Evolutionary conservation across 192 early-diverging fungal species (phyloP).

Genomic region (Coemansia sp.): DNA sequence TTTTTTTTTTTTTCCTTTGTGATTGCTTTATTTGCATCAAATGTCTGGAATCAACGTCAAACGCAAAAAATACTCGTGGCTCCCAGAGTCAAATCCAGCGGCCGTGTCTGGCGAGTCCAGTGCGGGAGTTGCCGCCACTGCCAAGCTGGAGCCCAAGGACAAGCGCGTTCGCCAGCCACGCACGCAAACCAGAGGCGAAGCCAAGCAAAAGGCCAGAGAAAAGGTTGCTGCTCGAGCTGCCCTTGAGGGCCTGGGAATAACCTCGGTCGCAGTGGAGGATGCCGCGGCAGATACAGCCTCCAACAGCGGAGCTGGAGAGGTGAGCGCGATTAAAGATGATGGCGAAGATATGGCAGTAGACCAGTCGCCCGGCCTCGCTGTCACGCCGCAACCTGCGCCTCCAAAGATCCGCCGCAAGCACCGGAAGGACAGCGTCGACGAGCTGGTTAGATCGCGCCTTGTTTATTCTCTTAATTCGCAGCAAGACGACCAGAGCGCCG

Average conservation of each 20-base stretch:
- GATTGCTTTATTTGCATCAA: too few relatives aligned
- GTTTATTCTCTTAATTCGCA: constrained; percentile 14
- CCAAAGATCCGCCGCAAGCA: constrained; percentile 22
- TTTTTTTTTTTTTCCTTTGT: too few relatives aligned
- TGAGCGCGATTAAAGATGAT: background rate
- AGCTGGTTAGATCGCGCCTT: constrained; percentile 50
- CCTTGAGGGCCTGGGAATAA: background rate
- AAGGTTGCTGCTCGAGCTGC: background rate
- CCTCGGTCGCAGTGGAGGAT: background rate
- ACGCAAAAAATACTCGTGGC: constrained; percentile 58
- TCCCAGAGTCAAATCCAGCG: constrained; percentile 51
- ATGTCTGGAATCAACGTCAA: constrained; percentile 38
- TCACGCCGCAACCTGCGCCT: background rate
- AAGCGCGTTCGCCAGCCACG: constrained; percentile 10
- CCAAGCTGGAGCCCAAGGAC: constrained; percentile 26
- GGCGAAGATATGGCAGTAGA: background rate
- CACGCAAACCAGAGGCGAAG: constrained; percentile 6
- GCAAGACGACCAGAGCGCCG: constrained; percentile 13
- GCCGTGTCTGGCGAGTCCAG: constrained; percentile 41
- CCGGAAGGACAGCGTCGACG: constrained; percentile 54
- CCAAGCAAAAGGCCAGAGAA: constrained; percentile 15
- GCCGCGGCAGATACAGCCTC: background rate
- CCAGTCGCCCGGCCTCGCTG: background rate
- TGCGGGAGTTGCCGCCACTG: background rate
- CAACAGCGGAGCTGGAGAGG: background rate